A percentile compares a stretch with the other conserved stretches of the same genome.
Evolutionary conservation across 805 yeast species (phyloP).

Genomic region (Candida oleophila): DNA sequence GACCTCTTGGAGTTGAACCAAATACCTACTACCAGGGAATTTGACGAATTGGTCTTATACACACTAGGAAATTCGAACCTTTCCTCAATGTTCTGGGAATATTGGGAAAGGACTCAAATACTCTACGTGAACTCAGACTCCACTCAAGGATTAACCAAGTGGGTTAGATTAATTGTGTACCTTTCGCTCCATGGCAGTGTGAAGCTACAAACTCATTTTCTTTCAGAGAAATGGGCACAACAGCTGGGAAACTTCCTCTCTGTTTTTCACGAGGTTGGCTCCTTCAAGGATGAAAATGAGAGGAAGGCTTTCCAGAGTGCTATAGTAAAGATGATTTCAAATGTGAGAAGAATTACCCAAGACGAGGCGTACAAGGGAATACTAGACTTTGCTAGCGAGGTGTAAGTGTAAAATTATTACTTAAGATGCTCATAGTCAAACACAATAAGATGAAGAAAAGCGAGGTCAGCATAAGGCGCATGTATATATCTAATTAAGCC

Average conservation of each 20-base stretch:
- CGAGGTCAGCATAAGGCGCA: no score
- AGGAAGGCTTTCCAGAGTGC: conserved; percentile 21
- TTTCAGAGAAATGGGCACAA: conserved; percentile 27
- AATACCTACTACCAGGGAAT: conserved; percentile 14
- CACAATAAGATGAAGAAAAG: no score
- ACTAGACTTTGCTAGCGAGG: not conserved
- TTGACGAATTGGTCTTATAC: conserved; percentile 33
- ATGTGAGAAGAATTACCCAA: conserved; percentile 8
- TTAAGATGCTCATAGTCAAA: no score
- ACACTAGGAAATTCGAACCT: conserved; percentile 38
- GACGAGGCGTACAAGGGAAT: conserved; percentile 5
- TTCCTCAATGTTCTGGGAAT: conserved; percentile 39
- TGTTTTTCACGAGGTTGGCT: conserved; percentile 15
- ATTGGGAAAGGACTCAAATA: conserved; percentile 29
- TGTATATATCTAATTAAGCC: no score
- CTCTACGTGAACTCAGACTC: conserved; percentile 6
- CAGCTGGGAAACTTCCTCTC: not conserved
- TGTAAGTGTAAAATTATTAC: no score
- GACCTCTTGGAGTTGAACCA: conserved; percentile 23
- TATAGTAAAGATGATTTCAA: conserved; percentile 15
- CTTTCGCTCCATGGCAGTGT: conserved; percentile 26
- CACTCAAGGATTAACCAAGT: conserved; percentile 10
- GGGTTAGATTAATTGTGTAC: conserved; percentile 36
- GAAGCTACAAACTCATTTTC: conserved; percentile 25
- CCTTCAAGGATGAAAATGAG: conserved; percentile 24